Evolutionary conservation across 2,329 filamentous ascomycete genomes (phyloP).

Genomic region (Immersiporthe knoxdaviesiana): DNA sequence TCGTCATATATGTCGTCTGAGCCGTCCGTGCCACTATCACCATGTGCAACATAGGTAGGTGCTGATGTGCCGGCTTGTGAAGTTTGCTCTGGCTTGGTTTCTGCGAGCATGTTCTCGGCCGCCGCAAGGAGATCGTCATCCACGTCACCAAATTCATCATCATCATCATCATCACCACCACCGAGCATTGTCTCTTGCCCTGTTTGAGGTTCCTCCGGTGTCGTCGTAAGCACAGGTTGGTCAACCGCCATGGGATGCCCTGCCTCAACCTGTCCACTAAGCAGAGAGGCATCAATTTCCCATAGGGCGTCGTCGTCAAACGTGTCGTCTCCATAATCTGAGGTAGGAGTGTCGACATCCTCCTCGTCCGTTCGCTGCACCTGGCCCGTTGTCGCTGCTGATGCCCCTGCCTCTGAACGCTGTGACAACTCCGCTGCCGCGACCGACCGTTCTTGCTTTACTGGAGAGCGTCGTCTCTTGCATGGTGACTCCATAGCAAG

Average conservation of each 20-base stretch:
- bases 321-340: slow-evolving; percentile 60
- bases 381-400: not conserved
- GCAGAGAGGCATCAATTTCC: slow-evolving; percentile 53
- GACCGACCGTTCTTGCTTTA: slow-evolving; percentile 15
- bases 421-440: not conserved
- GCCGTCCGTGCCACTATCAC: slow-evolving; percentile 40
- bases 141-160: slow-evolving; percentile 66
- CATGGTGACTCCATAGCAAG: slow-evolving; percentile 46
- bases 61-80: slow-evolving; percentile 25
- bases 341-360: slow-evolving; percentile 32
- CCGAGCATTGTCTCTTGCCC: slow-evolving; percentile 34
- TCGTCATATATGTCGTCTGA: slow-evolving; percentile 62
- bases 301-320: slow-evolving; percentile 64
- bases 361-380: not conserved
- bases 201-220: not conserved
- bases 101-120: slow-evolving; percentile 47
- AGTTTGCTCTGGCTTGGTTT: slow-evolving; percentile 38
- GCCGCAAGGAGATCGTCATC: slow-evolving; percentile 64
- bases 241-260: slow-evolving; percentile 13
- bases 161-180: slow-evolving; percentile 32
- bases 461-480: slow-evolving; percentile 41
- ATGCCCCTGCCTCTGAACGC: slow-evolving; percentile 27
- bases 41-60: slow-evolving; percentile 37
- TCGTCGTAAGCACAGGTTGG: slow-evolving; percentile 10
- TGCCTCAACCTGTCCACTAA: slow-evolving; percentile 34